These are phyloP conservation scores for Phytophthora tubulina DNA, from an alignment of 352 stramenopile species.

Conservation along the genomic window DNA sequence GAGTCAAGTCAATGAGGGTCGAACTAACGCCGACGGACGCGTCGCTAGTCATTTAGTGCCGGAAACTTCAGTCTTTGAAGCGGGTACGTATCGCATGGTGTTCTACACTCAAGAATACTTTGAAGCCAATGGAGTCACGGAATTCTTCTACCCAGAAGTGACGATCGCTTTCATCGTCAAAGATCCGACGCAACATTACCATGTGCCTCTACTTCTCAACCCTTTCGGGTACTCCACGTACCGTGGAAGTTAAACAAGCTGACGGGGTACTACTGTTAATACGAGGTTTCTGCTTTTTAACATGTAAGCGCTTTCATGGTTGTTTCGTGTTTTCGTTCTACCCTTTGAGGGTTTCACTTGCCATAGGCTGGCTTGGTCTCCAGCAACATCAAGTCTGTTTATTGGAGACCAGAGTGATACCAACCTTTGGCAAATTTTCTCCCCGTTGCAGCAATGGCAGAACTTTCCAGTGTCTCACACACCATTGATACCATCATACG, in stretches of 20 bases:
- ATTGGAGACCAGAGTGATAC: neutral
- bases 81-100: conserved; percentile 80
- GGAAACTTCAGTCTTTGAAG: conserved; percentile 45
- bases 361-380: no score
- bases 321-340: no score
- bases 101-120: conserved; percentile 90
- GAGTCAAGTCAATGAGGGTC: conserved; percentile 53
- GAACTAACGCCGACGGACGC: conserved; percentile 86
- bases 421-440: neutral
- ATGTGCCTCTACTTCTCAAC: conserved; percentile 91
- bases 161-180: conserved; percentile 84
- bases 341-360: no score
- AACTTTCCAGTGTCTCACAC: neutral
- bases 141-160: conserved; percentile 91
- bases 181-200: conserved; percentile 82
- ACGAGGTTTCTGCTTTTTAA: neutral
- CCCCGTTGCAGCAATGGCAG: neutral
- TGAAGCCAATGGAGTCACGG: conserved; percentile 57
- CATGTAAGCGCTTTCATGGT: no score
- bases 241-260: conserved; percentile 71
- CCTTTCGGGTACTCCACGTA: conserved; percentile 93
- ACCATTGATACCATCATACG: neutral
- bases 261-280: neutral
- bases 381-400: neutral
- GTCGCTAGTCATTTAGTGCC: conserved; percentile 54